Conservation (phyloP, 2,329 filamentous ascomycete species). For the Hypocrella siamensis region DNA sequence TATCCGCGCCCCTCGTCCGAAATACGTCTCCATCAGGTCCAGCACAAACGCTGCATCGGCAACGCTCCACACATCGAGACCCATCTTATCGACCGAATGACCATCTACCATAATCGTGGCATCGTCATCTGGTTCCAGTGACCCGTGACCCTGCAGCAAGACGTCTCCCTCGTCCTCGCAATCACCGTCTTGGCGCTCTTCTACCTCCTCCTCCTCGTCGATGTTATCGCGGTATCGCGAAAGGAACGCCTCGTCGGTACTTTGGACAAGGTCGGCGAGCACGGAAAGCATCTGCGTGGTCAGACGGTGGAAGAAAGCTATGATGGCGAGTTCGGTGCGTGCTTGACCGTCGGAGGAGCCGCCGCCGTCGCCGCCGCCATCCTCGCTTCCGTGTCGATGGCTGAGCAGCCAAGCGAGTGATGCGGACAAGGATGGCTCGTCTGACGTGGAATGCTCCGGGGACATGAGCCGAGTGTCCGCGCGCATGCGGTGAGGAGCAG, state of each 20-base stretch:
- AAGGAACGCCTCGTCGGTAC: slow-evolving; percentile 25
- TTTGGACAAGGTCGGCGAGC: slow-evolving; percentile 43
- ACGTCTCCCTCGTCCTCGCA: slow-evolving; percentile 8
- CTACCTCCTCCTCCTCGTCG: slow-evolving; percentile 14
- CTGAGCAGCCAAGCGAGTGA: slow-evolving; percentile 32
- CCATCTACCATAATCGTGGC: slow-evolving; percentile 39
- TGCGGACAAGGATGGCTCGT: slow-evolving; percentile 18
- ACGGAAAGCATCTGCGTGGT: slow-evolving; percentile 50
- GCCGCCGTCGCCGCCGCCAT: slow-evolving; percentile 2
- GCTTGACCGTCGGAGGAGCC: slow-evolving; percentile 22
- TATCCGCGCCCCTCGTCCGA: slow-evolving; percentile 45
- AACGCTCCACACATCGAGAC: slow-evolving; percentile 63
- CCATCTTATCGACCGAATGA: slow-evolving; percentile 54
- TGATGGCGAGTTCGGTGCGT: slow-evolving; percentile 50
- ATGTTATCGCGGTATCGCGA: slow-evolving; percentile 18
- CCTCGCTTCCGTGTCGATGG: too few relatives aligned
- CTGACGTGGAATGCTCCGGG: slow-evolving; percentile 15
- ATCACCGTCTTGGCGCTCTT: slow-evolving; percentile 1
- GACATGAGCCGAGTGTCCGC: slow-evolving; percentile 16
- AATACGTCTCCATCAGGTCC: slow-evolving; percentile 48
- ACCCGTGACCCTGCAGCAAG: slow-evolving; percentile 8
- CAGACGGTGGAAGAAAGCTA: slow-evolving; percentile 68
- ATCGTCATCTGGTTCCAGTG: slow-evolving; percentile 19
- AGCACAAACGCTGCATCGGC: slow-evolving; percentile 53
- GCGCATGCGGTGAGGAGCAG: slow-evolving; percentile 11